These are phyloP conservation scores for Obba rivulosa DNA, from an alignment of 768 basidiomycete genomes.

Conservation along the genomic window DNA sequence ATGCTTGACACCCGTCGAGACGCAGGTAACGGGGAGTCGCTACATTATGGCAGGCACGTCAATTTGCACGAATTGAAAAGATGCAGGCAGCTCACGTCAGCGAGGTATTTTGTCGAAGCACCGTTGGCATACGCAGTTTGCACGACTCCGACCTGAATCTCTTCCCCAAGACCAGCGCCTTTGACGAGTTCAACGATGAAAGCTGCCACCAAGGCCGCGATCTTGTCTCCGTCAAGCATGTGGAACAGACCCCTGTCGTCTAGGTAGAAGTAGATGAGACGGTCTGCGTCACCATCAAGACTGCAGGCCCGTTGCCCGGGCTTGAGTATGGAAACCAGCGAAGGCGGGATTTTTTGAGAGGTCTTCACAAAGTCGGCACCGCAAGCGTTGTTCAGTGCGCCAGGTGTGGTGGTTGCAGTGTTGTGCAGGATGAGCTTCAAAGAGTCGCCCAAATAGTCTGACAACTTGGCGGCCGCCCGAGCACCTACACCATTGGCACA, in stretches of 20 bases:
- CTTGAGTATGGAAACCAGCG: constrained; percentile 54
- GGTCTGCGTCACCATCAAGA: constrained; percentile 96
- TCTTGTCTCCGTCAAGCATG: constrained; percentile 98
- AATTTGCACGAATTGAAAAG: background rate
- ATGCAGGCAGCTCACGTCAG: constrained; percentile 47
- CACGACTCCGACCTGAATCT: constrained; percentile 86
- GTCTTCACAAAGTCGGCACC: constrained; percentile 99
- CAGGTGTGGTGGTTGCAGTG: constrained; percentile 54
- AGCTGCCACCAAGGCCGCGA: constrained; percentile 86
- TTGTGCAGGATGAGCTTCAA: constrained; percentile 69
- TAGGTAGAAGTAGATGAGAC: constrained; percentile 92
- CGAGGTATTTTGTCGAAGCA: constrained; percentile 88
- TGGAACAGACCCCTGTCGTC: constrained; percentile 75
- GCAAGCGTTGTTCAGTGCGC: constrained; percentile 79
- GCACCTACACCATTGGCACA: constrained; percentile 99
- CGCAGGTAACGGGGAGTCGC: constrained; percentile 93
- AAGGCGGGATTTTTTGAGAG: constrained; percentile 78
- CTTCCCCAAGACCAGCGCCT: constrained; percentile 71
- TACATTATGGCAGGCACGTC: constrained; percentile 24
- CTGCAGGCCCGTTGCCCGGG: constrained; percentile 85
- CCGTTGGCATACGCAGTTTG: constrained; percentile 99
- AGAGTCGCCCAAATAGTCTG: constrained; percentile 50
- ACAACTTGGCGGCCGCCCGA: constrained; percentile 57
- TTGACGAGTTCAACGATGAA: constrained; percentile 90
- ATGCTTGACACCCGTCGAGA: constrained; percentile 95